Evolutionary conservation across 805 yeast genomes (phyloP), one percentile per base, ranked within the genome.

Genomic region (Metschnikowia kunwiensis): DNA sequence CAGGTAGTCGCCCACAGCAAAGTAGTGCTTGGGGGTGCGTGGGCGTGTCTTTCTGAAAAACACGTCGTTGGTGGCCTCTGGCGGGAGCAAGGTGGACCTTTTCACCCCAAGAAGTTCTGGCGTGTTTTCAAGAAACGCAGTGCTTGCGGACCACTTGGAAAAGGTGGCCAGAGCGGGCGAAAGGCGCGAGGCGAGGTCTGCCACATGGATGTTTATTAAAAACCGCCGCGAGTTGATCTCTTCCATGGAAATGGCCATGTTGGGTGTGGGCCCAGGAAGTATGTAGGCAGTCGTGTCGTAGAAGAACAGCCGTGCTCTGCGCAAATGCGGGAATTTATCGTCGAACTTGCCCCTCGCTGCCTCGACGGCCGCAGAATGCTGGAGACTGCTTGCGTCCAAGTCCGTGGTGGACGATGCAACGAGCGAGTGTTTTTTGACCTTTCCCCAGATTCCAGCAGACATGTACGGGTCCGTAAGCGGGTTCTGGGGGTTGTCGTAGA

Each of bases 121-220:
- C 24, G 15, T 15, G 18, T 17, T 30, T 5, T 32, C 29, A 6
- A 45, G 20, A 13, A 26, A 24, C 5, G 42, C 37, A 10, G 34
- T 19, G 36, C 15, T 28, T 17, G n/a, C 35, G 5, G 49, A 29
- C 48, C 49, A 45, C 23, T 36, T 38, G 7, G 16, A 32, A 26
- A 43, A 45, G 3, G 44, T 24, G 4, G 20, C 13, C 1, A 44
- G 37, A 11, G 50, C 30, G 8, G 74, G 74, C 2, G 56, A 14
- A 4, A 69, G 23, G 31, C 49, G 58, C 1, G 70, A 50, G 7
- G 61, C 61, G 4, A 67, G 34, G 45, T 72, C 76, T 3, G 74
- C 71, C 7, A 72, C 44, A 45, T 72, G 76, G 6, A 72, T 37
- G 35, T 65, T 61, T 8, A 71, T 32, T 5, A 43, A 30, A 38